These are phyloP conservation scores for Gossypium aridum DNA, from an alignment of 441 rosid genomes.

Conservation along the genomic window DNA sequence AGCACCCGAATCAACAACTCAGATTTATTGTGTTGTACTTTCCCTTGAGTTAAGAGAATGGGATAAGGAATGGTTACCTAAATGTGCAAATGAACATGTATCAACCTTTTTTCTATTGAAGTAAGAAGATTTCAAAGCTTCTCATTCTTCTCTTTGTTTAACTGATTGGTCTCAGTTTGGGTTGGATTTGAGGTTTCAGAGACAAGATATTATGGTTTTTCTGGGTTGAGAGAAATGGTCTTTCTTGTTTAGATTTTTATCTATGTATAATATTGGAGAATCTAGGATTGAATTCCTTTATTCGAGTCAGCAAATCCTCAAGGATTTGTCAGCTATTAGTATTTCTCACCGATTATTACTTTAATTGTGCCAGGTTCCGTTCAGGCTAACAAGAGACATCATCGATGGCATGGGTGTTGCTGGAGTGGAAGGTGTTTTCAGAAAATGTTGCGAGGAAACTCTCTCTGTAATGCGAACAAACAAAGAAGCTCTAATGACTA, in stretches of 20 bases:
- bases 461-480: conserved; percentile 91
- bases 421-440: conserved; percentile 96
- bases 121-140: neutral
- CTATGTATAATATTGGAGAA: neutral
- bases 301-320: neutral
- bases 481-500: conserved; percentile 92
- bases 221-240: neutral
- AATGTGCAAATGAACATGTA: neutral
- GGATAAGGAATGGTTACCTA: neutral
- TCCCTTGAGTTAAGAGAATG: neutral
- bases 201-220: neutral
- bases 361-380: conserved; percentile 64
- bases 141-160: neutral
- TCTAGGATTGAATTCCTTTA: neutral
- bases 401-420: conserved; percentile 97
- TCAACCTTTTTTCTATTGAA: neutral
- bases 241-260: neutral
- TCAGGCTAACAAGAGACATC: conserved; percentile 92
- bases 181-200: neutral
- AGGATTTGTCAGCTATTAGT: neutral
- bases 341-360: conserved; percentile 14
- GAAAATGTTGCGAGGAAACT: conserved; percentile 97
- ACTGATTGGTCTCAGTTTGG: neutral
- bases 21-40: no score
- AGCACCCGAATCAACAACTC: no score